phyloP scores from a whole-genome alignment of 169 alveolate species.

The Cryptosporidium ubiquitum region DNA sequence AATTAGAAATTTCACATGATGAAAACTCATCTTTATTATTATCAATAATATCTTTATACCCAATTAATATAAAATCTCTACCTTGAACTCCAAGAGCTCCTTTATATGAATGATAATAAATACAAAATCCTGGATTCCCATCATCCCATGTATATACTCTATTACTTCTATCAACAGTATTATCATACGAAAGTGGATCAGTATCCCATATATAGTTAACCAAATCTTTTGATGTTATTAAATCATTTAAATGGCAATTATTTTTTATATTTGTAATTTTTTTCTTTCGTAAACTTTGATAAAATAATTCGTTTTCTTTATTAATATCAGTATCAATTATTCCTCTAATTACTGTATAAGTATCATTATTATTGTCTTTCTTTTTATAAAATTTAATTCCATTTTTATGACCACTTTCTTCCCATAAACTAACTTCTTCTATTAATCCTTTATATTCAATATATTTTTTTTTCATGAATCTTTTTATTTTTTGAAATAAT shows the following conservation, averaged over 20 bases:
- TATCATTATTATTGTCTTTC: constrained; percentile 15
- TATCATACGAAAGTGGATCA: constrained; percentile 67
- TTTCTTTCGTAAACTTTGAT: background rate
- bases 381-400: constrained; percentile 42
- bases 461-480: constrained; percentile 30
- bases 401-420: constrained; percentile 50
- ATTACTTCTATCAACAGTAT: constrained; percentile 64
- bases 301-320: constrained; percentile 54
- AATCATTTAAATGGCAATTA: constrained; percentile 43
- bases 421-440: constrained; percentile 51
- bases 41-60: constrained; percentile 32
- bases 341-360: constrained; percentile 42
- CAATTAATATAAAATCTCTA: constrained; percentile 49
- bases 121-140: constrained; percentile 54
- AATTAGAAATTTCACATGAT: constrained; percentile 4
- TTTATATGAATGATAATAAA: constrained; percentile 66
- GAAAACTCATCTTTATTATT: background rate
- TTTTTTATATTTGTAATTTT: constrained; percentile 10
- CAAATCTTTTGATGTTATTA: constrained; percentile 53
- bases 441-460: constrained; percentile 29
- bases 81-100: constrained; percentile 68
- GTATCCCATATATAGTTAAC: constrained; percentile 51
- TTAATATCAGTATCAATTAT: constrained; percentile 41
- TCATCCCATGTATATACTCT: constrained; percentile 69
- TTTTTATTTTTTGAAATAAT: constrained; percentile 21